phyloP scores from a whole-genome alignment of 2,329 filamentous ascomycete species.

The Bipolaris victoriae region DNA sequence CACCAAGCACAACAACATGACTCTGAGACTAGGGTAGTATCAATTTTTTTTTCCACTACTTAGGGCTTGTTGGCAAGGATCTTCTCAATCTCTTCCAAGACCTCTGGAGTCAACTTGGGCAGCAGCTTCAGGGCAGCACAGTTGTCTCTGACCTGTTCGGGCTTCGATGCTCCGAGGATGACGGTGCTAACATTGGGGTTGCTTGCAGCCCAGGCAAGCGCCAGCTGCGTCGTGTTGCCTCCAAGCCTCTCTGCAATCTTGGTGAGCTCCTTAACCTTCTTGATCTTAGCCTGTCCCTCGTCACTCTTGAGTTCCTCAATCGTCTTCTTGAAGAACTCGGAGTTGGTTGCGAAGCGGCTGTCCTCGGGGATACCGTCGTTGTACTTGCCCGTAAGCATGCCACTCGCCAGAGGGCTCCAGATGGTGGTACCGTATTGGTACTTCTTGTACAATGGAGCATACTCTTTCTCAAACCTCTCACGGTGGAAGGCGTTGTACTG shows the following conservation, averaged over 20 bases:
- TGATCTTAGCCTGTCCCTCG: constrained; percentile 60
- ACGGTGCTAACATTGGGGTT: constrained; percentile 65
- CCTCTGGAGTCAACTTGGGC: constrained; percentile 47
- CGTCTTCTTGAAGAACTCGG: constrained; percentile 63
- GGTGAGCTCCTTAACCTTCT: constrained; percentile 64
- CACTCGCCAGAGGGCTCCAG: constrained; percentile 62
- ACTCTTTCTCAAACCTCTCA: constrained; percentile 67
- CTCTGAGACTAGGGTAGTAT: not conserved
- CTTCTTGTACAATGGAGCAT: constrained; percentile 62
- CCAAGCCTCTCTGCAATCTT: constrained; percentile 58
- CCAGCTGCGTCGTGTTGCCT: constrained; percentile 58
- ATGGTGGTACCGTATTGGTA: constrained; percentile 62
- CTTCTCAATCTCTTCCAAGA: constrained; percentile 50
- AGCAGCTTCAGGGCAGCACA: constrained; percentile 54
- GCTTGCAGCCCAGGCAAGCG: constrained; percentile 65
- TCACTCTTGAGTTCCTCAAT: constrained; percentile 59
- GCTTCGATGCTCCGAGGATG: constrained; percentile 61
- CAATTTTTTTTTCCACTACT: not conserved
- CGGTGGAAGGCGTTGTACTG: constrained; percentile 69
- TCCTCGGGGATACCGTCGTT: constrained; percentile 67
- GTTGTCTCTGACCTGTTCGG: constrained; percentile 58
- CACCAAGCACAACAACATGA: not conserved
- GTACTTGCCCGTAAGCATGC: constrained; percentile 68
- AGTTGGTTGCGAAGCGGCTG: constrained; percentile 65
- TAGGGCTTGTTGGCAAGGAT: constrained; percentile 51